Percentiles rank a stretch among this genome's conserved stretches.
Evolutionary conservation across 345 rosid genomes (phyloP).

Genomic region (Lumnitzera littorea): DNA sequence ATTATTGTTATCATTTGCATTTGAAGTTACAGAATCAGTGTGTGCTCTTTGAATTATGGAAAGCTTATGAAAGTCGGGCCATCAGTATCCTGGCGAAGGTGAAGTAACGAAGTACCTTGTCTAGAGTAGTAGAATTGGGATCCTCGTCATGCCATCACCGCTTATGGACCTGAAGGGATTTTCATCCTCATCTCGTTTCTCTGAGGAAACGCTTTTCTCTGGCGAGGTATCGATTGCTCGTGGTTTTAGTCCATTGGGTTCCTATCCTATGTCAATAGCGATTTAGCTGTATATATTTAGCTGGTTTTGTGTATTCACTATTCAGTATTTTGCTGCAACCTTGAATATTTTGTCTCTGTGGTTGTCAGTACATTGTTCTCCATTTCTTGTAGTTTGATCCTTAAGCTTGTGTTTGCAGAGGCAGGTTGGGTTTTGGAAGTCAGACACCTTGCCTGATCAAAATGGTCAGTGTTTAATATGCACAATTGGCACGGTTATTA

Average conservation of each 20-base stretch:
- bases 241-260: background rate
- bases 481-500: slow-evolving; percentile 1
- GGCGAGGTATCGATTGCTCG: slow-evolving; percentile 24
- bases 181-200: slow-evolving; percentile 23
- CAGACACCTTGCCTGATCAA: slow-evolving; percentile 23
- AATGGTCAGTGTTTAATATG: slow-evolving; percentile 26
- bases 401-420: slow-evolving; percentile 25
- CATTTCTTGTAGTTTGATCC: slow-evolving; percentile 2
- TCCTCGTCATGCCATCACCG: slow-evolving; percentile 25
- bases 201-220: slow-evolving; percentile 23
- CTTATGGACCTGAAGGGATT: slow-evolving; percentile 26
- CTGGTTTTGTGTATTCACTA: too few species aligned
- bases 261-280: background rate
- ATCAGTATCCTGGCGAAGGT: background rate
- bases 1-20: background rate
- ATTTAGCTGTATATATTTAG: too few species aligned
- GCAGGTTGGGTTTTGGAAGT: slow-evolving; percentile 42
- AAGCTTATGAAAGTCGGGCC: background rate
- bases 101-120: background rate
- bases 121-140: background rate
- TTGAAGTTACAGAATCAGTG: background rate
- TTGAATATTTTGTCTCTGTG: background rate
- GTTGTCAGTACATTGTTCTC: background rate
- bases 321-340: background rate
- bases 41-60: background rate